phyloP scores from a whole-genome alignment of 306 rosid species.

The Cyclanthera cordifolia region DNA sequence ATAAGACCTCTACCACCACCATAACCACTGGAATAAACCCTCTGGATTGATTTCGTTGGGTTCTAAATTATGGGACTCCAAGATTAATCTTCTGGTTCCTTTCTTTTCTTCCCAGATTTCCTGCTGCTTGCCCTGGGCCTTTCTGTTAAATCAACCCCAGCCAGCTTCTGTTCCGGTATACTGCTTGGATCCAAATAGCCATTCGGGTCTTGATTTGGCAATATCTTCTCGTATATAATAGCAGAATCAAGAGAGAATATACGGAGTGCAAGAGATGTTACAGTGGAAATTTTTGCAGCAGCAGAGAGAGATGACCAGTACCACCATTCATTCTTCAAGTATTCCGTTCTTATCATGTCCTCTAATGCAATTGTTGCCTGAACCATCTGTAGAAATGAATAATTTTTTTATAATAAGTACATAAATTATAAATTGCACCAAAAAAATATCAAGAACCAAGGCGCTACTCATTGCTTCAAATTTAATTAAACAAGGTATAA shows the following conservation, averaged over 20 bases:
- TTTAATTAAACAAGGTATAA: neutral
- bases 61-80: slow-evolving; percentile 13
- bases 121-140: slow-evolving; percentile 59
- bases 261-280: slow-evolving; percentile 80
- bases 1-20: slow-evolving; percentile 15
- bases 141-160: slow-evolving; percentile 48
- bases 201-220: slow-evolving; percentile 33
- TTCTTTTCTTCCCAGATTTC: slow-evolving; percentile 75
- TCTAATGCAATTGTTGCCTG: slow-evolving; percentile 78
- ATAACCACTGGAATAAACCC: slow-evolving; percentile 20
- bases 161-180: slow-evolving; percentile 30
- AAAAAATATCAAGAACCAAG: neutral
- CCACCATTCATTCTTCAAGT: slow-evolving; percentile 96
- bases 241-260: slow-evolving; percentile 89
- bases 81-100: slow-evolving; percentile 62
- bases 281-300: slow-evolving; percentile 71
- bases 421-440: slow-evolving; percentile 10
- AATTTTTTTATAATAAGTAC: slow-evolving; percentile 9
- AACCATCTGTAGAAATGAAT: slow-evolving; percentile 57
- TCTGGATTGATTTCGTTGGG: slow-evolving; percentile 16
- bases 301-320: slow-evolving; percentile 98
- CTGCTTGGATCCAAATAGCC: slow-evolving; percentile 48
- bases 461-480: neutral
- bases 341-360: slow-evolving; percentile 82
- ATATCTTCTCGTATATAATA: slow-evolving; percentile 58